These are phyloP conservation scores for Vinca minor DNA, from an alignment of 257 asterid species.

Conservation along the genomic window DNA sequence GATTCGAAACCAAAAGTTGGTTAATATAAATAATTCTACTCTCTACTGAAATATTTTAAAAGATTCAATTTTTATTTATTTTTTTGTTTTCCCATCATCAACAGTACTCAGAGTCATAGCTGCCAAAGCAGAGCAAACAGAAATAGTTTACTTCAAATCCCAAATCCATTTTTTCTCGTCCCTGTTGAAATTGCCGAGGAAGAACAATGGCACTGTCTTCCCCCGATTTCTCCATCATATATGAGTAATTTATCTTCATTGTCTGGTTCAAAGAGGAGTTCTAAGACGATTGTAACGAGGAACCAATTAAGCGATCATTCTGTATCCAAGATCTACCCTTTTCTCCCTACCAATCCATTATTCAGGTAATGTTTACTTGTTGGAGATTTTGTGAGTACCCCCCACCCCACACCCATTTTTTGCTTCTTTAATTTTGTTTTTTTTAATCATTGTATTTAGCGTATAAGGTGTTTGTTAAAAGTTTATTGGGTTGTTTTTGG, in stretches of 20 bases:
- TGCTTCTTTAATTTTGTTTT: not conserved
- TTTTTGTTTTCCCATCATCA: not conserved
- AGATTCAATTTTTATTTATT: not conserved
- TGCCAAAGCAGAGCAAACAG: not conserved
- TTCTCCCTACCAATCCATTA: constrained; percentile 22
- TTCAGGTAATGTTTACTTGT: constrained; percentile 12
- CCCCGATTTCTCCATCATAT: constrained; percentile 29
- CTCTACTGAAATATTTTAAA: too few species aligned
- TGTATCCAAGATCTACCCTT: constrained; percentile 37
- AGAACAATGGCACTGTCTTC: constrained; percentile 50
- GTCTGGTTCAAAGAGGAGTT: not conserved
- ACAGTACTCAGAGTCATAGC: not conserved
- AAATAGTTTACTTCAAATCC: not conserved
- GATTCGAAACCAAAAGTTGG: too few species aligned
- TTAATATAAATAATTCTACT: too few species aligned
- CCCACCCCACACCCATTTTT: too few species aligned
- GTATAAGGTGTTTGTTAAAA: not conserved
- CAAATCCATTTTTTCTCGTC: too few species aligned
- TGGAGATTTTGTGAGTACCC: not conserved
- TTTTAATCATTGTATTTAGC: too few species aligned
- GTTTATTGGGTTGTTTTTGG: not conserved
- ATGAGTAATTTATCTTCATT: constrained; percentile 22
- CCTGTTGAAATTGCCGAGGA: too few species aligned
- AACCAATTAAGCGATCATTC: not conserved
- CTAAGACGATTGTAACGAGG: not conserved